Evolutionary conservation across 2,329 filamentous ascomycete species (phyloP).

Genomic region (Aspergillus sergii): DNA sequence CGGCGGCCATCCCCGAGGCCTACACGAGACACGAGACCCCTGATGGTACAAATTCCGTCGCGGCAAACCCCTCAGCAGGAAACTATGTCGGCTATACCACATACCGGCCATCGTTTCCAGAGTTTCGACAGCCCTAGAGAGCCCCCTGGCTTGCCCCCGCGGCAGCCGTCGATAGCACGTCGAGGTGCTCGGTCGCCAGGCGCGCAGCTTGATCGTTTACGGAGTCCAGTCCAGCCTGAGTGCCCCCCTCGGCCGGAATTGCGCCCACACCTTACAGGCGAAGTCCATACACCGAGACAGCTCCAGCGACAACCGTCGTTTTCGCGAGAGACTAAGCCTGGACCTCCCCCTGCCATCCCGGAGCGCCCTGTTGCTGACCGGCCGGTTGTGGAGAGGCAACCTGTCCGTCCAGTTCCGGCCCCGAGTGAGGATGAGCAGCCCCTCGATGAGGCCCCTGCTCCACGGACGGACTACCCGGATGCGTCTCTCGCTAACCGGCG

Average conservation of each 20-base stretch:
- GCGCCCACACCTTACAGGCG: conserved; percentile 14
- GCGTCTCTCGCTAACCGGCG: conserved; percentile 80
- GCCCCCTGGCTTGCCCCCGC: conserved; percentile 54
- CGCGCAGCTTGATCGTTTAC: conserved; percentile 17
- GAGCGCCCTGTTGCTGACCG: conserved; percentile 15
- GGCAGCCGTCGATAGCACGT: conserved; percentile 31
- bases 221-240: conserved; percentile 16
- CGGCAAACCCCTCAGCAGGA: conserved; percentile 23
- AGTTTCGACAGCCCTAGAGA: conserved; percentile 40
- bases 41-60: conserved; percentile 36
- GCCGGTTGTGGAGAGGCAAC: conserved; percentile 24
- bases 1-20: conserved; percentile 29
- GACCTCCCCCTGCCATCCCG: conserved; percentile 20
- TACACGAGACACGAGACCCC: conserved; percentile 32
- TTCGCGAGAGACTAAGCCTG: conserved; percentile 29
- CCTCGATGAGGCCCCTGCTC: conserved; percentile 54
- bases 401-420: conserved; percentile 43
- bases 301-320: conserved; percentile 32
- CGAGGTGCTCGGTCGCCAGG: conserved; percentile 28
- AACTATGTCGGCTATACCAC: conserved; percentile 29
- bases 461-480: conserved; percentile 75
- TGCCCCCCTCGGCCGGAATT: conserved; percentile 20
- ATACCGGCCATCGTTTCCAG: conserved; percentile 45
- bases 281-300: conserved; percentile 23
- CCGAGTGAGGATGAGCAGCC: conserved; percentile 55